Evolutionary conservation across 139 green algal genomes (phyloP).

Genomic region (Coelastrella sp.): DNA sequence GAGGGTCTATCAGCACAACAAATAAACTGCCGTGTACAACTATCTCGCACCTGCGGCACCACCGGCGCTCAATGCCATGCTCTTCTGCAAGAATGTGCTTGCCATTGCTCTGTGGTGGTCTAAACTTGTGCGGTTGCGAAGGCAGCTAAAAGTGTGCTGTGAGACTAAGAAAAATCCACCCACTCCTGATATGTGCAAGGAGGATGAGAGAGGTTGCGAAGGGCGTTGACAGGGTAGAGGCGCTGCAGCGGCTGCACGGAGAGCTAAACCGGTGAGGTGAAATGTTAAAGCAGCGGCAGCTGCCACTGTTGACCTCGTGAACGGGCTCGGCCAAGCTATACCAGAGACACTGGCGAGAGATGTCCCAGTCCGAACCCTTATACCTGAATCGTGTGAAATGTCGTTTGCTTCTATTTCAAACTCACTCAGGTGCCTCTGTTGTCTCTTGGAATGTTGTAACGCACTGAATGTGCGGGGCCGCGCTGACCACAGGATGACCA

Average conservation of each 20-base stretch:
- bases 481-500: background rate
- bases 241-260: too few species aligned
- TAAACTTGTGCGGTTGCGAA: background rate
- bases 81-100: background rate
- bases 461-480: too few species aligned
- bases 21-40: background rate
- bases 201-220: background rate
- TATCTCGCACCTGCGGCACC: background rate
- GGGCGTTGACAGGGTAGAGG: background rate
- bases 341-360: too few species aligned
- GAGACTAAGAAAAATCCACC: background rate
- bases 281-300: background rate
- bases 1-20: background rate
- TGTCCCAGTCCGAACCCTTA: too few species aligned
- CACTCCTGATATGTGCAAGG: constrained; percentile 12
- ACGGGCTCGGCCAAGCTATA: background rate
- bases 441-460: too few species aligned
- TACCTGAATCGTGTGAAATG: too few species aligned
- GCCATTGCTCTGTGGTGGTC: background rate
- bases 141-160: too few species aligned
- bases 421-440: too few species aligned
- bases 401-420: too few species aligned
- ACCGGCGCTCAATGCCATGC: background rate
- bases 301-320: background rate
- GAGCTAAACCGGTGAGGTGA: background rate